Conservation (phyloP, 345 rosid species). For the Syzygium jambos region DNA sequence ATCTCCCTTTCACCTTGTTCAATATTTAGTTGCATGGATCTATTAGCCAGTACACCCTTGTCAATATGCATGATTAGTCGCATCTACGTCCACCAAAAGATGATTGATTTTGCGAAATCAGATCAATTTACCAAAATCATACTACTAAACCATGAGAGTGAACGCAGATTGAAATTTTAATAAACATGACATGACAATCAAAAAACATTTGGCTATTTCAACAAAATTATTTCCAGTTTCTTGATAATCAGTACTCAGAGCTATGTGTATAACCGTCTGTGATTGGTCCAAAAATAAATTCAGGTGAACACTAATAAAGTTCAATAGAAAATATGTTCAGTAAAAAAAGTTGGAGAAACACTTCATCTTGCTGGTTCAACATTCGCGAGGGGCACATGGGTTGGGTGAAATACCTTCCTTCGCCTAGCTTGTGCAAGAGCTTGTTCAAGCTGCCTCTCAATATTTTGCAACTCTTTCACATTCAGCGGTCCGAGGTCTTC, state of each 20-base stretch:
- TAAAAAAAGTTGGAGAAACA: neutral
- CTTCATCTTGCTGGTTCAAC: neutral
- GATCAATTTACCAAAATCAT: neutral
- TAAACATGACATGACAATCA: neutral
- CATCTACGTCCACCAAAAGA: neutral
- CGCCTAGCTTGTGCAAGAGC: conserved; percentile 70
- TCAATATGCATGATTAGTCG: neutral
- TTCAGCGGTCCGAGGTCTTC: conserved; percentile 74
- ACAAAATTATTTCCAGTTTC: neutral
- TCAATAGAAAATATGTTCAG: neutral
- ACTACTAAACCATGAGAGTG: neutral
- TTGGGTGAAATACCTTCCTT: conserved; percentile 41
- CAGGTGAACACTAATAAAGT: neutral
- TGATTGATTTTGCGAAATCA: neutral
- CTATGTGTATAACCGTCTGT: neutral
- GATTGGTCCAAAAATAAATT: neutral
- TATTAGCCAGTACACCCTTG: neutral
- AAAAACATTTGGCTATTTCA: neutral
- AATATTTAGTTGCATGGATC: neutral
- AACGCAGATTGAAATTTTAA: neutral
- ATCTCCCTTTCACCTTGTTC: neutral
- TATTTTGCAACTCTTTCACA: conserved; percentile 60
- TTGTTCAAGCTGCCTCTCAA: conserved; percentile 79
- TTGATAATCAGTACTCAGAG: neutral
- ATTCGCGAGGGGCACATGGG: neutral